Evolutionary conservation across 2,329 filamentous ascomycete species (phyloP), one percentile per base, ranked within the genome.

Genomic region (Talaromyces marneffei): DNA sequence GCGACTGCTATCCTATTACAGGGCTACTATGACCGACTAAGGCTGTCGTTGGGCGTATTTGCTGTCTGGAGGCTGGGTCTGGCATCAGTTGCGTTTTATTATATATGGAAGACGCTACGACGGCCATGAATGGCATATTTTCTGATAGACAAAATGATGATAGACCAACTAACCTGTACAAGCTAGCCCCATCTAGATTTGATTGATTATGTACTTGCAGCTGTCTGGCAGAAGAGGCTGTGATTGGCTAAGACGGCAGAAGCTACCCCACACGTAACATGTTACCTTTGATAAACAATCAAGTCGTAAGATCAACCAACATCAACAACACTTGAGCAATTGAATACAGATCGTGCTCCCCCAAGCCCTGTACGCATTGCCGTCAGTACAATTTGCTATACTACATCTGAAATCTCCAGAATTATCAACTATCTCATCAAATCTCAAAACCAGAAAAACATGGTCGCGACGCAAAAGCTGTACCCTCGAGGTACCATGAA

Each of bases 401-500:
- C 25, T 4, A 29, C 23, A 16, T 27, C 1, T n/a, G 10, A 20
- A 20, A 1, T 6, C 5, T 35, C 2, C 48, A 2, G 1, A 33
- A 35, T 29, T 35, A 27, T 5, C 12, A 25, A 31, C 25, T 44
- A 2, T 25, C 14, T 16, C 6, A 57, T 23, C 25, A 10, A 20
- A 42, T 12, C 18, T 2, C 3, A 2, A 16, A 42, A 23, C n/a
- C 7, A 46, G 8, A 9, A 18, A n/a, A 16, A 44, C 31, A 88
- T 87, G 83, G 85, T 83, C 57, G 78, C 83, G 12, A 81, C 85
- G 23, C 87, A 88, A 70, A 93, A 91, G 68, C 80, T 90, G 14
- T 96, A 96, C 70, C 92, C 92, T 10, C 87, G 92, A 65, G 87
- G 85, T 18, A 94, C 90, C 0, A 82, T 96, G 68, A 94, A 92